Evolutionary conservation across 1,139 yeast species (phyloP), one percentile per base, ranked within the genome.

Genomic region (Hyphopichia khmerensis): DNA sequence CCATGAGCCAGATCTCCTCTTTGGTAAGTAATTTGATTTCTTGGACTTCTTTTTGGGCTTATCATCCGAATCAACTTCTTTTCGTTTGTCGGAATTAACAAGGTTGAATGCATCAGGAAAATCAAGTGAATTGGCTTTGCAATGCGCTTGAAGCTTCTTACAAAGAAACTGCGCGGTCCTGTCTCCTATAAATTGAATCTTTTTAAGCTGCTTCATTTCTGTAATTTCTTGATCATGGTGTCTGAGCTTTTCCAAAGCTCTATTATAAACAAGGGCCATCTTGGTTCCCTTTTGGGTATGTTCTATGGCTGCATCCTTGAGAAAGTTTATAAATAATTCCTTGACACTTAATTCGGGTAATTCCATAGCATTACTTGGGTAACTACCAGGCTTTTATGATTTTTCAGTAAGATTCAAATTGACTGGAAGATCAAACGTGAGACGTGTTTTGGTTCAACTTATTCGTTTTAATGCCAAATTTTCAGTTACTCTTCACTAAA

Each of bases 1-100:
- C 64, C 87, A 93, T 0, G 90, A 95, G 0, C 98, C 97, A 0
- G 96, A 81, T 34, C 95, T 68, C 48, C 80, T 81, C 36, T 75
- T 73, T 1, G 99, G 99, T 0, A 91, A 75, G 58, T 88, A 93
- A 35, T 63, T 67, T 44, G 72, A 68, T 42, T 57, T 67, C 43
- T 62, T 59, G 35, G 56, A 59, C 45, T 42, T 55, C 58, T 45
- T 55, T 30, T 41, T 34, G 33, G 39, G 17, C 26, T 34, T 24
- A 11, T 11, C n/a, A 4, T 33, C 24, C 16, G 13, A n/a, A 14
- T 31, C 36, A 16, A 33, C 38, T 14, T 43, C 38, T 2, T 33
- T 21, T 14, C 38, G 23, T 17, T 43, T 39, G 3, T 33, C 17
- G 5, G 26, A 31, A 14, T 6, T 26, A 38, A 13, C 29, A 11